Percentiles rank a stretch among this genome's conserved stretches.
phyloP scores from a whole-genome alignment of 495 filamentous ascomycete genomes.

The Penicillium ochrochloron region DNA sequence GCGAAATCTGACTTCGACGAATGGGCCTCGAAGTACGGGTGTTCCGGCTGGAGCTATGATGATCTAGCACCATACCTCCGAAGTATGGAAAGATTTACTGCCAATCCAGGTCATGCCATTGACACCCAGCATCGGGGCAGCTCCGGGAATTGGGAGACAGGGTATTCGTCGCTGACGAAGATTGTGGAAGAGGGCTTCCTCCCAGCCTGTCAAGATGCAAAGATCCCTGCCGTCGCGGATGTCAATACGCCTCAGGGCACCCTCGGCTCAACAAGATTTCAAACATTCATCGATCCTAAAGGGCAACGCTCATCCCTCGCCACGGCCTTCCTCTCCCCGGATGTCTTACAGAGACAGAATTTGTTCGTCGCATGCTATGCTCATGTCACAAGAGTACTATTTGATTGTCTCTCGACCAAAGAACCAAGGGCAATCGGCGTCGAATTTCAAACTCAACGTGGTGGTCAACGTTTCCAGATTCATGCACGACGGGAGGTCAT shows the following conservation, averaged over 20 bases:
- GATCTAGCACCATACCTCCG: slow-evolving; percentile 23
- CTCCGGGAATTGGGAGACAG: slow-evolving; percentile 24
- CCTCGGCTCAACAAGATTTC: slow-evolving; percentile 27
- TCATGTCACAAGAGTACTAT: slow-evolving; percentile 26
- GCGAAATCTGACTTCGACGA: slow-evolving; percentile 28
- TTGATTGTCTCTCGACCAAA: slow-evolving; percentile 17
- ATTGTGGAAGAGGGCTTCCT: slow-evolving; percentile 30
- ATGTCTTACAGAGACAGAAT: slow-evolving; percentile 24
- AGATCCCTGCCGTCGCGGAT: slow-evolving; percentile 8
- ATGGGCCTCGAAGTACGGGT: slow-evolving; percentile 25
- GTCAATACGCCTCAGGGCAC: slow-evolving; percentile 6
- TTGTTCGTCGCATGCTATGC: slow-evolving; percentile 25
- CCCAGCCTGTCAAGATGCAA: slow-evolving; percentile 18
- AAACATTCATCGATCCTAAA: slow-evolving; percentile 29
- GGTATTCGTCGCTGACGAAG: slow-evolving; percentile 28
- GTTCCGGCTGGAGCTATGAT: slow-evolving; percentile 26
- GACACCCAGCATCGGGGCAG: slow-evolving; percentile 21
- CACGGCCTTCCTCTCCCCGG: slow-evolving; percentile 25
- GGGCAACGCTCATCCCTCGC: slow-evolving; percentile 28
- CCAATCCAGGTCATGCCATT: slow-evolving; percentile 20
- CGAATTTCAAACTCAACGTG: slow-evolving; percentile 23
- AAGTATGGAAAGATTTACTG: slow-evolving; percentile 28
- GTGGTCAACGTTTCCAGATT: slow-evolving; percentile 25
- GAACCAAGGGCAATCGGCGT: slow-evolving; percentile 22
- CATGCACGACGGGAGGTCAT: slow-evolving; percentile 21